Percentiles rank a stretch among this genome's conserved stretches.
Evolutionary conservation across 2,329 filamentous ascomycete species (phyloP).

Genomic region (Pleurostoma richardsiae): DNA sequence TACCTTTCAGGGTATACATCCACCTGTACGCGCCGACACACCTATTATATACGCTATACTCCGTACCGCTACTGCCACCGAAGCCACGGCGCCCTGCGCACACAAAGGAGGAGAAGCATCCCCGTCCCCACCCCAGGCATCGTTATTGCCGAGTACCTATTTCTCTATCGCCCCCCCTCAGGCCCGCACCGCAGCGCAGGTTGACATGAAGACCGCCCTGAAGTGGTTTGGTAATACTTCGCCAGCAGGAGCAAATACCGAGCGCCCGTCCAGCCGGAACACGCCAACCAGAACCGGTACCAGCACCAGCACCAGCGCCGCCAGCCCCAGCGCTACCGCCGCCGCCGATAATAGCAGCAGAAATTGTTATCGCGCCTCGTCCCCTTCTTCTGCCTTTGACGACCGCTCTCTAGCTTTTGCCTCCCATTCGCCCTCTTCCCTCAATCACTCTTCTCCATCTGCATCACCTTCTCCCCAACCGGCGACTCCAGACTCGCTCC

Average conservation of each 20-base stretch:
- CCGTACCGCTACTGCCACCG: too few species aligned
- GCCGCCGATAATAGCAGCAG: background rate
- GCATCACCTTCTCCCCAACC: constrained; percentile 37
- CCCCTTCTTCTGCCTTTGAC: constrained; percentile 22
- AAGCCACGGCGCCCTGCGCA: too few species aligned
- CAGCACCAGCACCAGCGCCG: constrained; percentile 2
- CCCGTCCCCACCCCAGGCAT: too few species aligned
- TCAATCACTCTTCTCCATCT: constrained; percentile 24
- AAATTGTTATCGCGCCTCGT: constrained; percentile 11
- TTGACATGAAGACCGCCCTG: constrained; percentile 16
- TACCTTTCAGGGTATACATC: too few species aligned
- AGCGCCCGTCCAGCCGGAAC: background rate
- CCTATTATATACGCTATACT: too few species aligned
- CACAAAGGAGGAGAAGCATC: too few species aligned
- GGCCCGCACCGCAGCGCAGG: constrained; percentile 2
- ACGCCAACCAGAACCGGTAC: constrained; percentile 6
- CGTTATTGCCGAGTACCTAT: too few species aligned
- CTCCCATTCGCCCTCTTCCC: constrained; percentile 21
- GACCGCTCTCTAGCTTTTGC: constrained; percentile 12
- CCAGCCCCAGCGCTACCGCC: background rate
- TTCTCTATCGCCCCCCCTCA: too few species aligned
- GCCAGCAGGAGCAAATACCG: constrained; percentile 16
- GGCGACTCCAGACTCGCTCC: constrained; percentile 33
- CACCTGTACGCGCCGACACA: too few species aligned
- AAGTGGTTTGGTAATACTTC: constrained; percentile 16